These are phyloP conservation scores for Penicillium freii DNA, from an alignment of 2,329 filamentous ascomycete genomes.

Conservation along the genomic window DNA sequence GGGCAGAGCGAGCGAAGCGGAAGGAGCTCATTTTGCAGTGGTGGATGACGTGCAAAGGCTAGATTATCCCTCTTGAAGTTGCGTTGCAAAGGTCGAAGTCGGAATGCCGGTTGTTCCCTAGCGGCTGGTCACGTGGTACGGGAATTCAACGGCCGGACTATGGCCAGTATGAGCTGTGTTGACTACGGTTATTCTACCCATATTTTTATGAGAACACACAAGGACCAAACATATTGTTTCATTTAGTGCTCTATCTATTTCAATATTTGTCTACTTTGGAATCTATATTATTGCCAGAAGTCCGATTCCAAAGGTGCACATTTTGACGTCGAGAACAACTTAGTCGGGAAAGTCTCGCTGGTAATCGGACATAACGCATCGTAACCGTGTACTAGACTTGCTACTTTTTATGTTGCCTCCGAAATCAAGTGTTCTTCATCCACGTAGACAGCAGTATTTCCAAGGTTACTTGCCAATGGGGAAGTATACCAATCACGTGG, in stretches of 20 bases:
- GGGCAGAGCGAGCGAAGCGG: slow-evolving; percentile 85
- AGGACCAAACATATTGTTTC: background rate
- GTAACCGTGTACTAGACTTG: background rate
- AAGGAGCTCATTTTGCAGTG: slow-evolving; percentile 77
- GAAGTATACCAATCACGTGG: slow-evolving; percentile 13
- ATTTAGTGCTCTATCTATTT: background rate
- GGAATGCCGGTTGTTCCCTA: slow-evolving; percentile 43
- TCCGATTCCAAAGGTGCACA: background rate
- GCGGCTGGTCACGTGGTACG: slow-evolving; percentile 33
- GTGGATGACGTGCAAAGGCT: slow-evolving; percentile 31
- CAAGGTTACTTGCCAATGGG: background rate
- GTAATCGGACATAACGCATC: background rate
- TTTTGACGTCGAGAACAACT: background rate
- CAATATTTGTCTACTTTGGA: background rate
- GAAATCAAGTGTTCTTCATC: background rate
- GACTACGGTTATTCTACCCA: background rate
- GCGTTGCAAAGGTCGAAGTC: slow-evolving; percentile 41
- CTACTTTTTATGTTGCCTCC: background rate
- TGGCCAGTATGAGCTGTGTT: slow-evolving; percentile 2
- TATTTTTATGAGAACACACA: background rate
- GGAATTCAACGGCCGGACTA: slow-evolving; percentile 15
- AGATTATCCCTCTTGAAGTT: slow-evolving; percentile 38
- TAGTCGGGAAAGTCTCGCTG: background rate
- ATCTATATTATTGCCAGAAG: background rate
- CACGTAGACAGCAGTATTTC: background rate